Evolutionary conservation across 805 yeast genomes (phyloP).

Genomic region (Candida sithepensis): DNA sequence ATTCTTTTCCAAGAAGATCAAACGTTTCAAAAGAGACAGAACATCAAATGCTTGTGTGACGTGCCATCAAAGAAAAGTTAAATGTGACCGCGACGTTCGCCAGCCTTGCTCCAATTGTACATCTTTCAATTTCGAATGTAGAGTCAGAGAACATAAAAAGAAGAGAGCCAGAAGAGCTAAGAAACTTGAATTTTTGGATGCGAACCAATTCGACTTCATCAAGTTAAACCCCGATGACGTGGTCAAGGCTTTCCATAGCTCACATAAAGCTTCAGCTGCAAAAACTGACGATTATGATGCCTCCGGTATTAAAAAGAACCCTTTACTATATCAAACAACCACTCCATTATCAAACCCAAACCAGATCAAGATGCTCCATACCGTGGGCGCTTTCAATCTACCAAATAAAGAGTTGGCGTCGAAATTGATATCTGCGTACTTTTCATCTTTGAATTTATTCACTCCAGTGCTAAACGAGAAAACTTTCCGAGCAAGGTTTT

Average conservation of each 20-base stretch:
- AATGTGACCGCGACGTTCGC: conserved; percentile 60
- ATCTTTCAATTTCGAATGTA: background rate
- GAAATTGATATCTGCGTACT: background rate
- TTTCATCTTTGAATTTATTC: background rate
- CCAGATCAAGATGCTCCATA: background rate
- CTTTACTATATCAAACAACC: background rate
- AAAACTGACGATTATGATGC: background rate
- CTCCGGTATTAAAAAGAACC: background rate
- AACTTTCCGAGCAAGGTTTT: background rate
- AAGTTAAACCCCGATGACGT: background rate
- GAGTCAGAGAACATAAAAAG: background rate
- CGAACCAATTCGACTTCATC: background rate
- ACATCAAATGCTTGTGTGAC: conserved; percentile 70
- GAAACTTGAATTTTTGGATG: background rate
- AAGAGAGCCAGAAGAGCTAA: background rate
- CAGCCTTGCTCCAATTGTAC: conserved; percentile 43
- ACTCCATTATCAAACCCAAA: background rate
- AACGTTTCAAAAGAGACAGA: conserved; percentile 38
- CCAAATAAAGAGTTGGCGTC: background rate
- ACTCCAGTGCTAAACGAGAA: background rate
- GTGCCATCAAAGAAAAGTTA: conserved; percentile 68
- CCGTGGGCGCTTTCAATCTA: background rate
- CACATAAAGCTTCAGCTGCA: background rate
- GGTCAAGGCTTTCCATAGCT: background rate
- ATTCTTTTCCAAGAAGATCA: background rate